Evolutionary conservation across 805 yeast genomes (phyloP).

Genomic region (Yamadazyma tumulicola): DNA sequence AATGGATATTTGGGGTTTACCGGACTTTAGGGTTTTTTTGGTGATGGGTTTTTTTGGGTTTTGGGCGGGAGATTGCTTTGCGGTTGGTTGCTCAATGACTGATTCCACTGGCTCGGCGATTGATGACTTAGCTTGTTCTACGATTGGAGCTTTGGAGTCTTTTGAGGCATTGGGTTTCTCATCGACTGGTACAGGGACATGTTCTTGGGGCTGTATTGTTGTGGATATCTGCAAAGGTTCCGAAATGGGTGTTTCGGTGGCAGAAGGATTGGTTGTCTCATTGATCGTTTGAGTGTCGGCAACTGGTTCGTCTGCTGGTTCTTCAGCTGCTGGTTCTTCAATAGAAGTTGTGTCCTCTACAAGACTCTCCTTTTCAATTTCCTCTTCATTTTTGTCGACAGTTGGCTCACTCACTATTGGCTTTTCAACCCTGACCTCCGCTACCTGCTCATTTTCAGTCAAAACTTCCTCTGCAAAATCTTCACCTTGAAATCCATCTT

Average conservation of each 20-base stretch:
- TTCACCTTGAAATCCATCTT: not conserved
- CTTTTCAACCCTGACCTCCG: slow-evolving; percentile 2
- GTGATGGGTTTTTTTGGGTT: too few relatives aligned
- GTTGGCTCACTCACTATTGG: slow-evolving; percentile 1
- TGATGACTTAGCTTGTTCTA: slow-evolving; percentile 1
- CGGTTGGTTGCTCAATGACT: too few relatives aligned
- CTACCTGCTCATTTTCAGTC: slow-evolving; percentile 3
- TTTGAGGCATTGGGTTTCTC: not conserved
- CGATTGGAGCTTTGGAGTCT: slow-evolving; percentile 4
- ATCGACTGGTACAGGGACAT: not conserved
- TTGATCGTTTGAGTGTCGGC: not conserved
- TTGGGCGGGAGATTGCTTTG: too few relatives aligned
- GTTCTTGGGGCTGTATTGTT: too few relatives aligned
- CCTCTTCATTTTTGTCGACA: slow-evolving; percentile 5
- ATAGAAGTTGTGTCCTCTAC: slow-evolving; percentile 4
- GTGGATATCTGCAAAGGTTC: not conserved
- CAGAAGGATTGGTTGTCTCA: not conserved
- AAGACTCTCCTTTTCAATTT: slow-evolving; percentile 3
- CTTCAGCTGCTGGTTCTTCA: slow-evolving; percentile 2
- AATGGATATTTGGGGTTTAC: too few relatives aligned
- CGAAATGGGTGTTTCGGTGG: not conserved
- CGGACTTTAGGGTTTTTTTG: too few relatives aligned
- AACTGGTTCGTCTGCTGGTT: slow-evolving; percentile 1
- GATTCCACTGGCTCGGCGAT: slow-evolving; percentile 2
- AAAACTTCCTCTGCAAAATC: slow-evolving; percentile 2